Base-by-base conservation (phyloP, 148 eudicot genomes). In the Silene latifolia region DNA sequence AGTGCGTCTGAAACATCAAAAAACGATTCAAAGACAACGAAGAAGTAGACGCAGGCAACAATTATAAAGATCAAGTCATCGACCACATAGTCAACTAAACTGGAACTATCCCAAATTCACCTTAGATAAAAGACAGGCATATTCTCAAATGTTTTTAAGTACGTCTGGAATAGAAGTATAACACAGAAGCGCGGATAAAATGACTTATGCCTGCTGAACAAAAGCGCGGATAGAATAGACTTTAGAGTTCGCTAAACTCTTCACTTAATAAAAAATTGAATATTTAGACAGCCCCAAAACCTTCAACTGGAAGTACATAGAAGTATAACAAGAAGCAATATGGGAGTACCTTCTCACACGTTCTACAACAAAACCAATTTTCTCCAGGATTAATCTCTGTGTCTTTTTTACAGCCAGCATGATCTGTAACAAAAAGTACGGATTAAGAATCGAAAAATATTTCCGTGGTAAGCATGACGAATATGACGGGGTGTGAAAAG, bases 361-460 rank as follows among this genome's bases (percentile, higher is more conserved):
- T 78, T 74, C 48, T 81, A 79, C 83, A 68, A 81, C 99, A 96
- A 83, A 96, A 96, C 99, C 98, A 92, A 42, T 72, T 63, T 63
- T 82, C 92, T 67, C 75, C 72, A 42, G 83, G 81, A 79, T 59
- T 63, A 25, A 63, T 27, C 32, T 82, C 88, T 81, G 81, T 75
- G 24, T 79, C 63, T 53, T 80, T 82, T 78, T 90, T 54, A 89
- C 99, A 96, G 68, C 82, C 76, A 76, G 78, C 86, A 76, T 96
- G 99, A 84, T 84, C 99, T 96, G 79, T 79, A 87, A 69, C 42
- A 20, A 35, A n/a, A 72, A 20, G 23, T 51, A 79, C 58, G 23
- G 2, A 68, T 70, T 42, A 79, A 17, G 29, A 66, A 79, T 57
- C 29, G 6, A 27, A 62, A 23, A 20, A 3, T 32, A 51, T n/a